Percentiles rank a stretch among this genome's conserved stretches.
Conservation (phyloP, 495 filamentous ascomycete species). For the Thozetella sp. region DNA sequence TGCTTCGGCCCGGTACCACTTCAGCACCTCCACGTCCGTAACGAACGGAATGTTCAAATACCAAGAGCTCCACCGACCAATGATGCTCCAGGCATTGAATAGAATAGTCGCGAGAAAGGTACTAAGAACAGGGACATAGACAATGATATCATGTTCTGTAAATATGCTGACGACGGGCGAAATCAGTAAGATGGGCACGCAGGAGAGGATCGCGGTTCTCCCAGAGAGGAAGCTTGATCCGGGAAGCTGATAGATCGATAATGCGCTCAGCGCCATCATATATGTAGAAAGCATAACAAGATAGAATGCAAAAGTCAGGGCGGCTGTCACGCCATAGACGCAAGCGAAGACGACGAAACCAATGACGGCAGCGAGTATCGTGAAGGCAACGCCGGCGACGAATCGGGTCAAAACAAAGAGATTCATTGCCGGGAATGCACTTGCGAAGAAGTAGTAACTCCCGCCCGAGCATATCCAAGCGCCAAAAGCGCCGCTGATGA, state of each 20-base stretch:
- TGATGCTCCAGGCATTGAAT: conserved; percentile 38
- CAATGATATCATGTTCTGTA: conserved; percentile 39
- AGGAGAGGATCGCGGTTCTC: conserved; percentile 18
- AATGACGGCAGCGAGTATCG: conserved; percentile 44
- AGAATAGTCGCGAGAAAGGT: conserved; percentile 42
- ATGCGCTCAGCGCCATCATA: conserved; percentile 45
- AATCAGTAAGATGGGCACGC: conserved; percentile 48
- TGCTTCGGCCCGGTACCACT: conserved; percentile 46
- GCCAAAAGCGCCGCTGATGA: conserved; percentile 59
- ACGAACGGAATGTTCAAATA: conserved; percentile 45
- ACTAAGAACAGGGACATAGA: conserved; percentile 49
- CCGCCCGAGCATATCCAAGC: conserved; percentile 62
- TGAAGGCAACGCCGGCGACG: conserved; percentile 60
- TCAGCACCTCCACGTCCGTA: conserved; percentile 45
- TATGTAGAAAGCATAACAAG: conserved; percentile 48
- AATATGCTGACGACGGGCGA: conserved; percentile 48
- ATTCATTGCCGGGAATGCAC: conserved; percentile 62
- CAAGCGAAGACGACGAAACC: conserved; percentile 50
- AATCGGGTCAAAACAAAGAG: conserved; percentile 62
- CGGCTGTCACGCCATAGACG: conserved; percentile 31
- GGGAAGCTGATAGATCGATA: conserved; percentile 60
- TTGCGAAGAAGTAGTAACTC: conserved; percentile 61
- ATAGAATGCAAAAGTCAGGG: conserved; percentile 53
- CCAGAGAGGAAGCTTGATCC: conserved; percentile 53
- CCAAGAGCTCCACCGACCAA: conserved; percentile 51